These are phyloP conservation scores for Coemansia sp. DNA, from an alignment of 192 early-diverging fungal species.

Conservation along the genomic window DNA sequence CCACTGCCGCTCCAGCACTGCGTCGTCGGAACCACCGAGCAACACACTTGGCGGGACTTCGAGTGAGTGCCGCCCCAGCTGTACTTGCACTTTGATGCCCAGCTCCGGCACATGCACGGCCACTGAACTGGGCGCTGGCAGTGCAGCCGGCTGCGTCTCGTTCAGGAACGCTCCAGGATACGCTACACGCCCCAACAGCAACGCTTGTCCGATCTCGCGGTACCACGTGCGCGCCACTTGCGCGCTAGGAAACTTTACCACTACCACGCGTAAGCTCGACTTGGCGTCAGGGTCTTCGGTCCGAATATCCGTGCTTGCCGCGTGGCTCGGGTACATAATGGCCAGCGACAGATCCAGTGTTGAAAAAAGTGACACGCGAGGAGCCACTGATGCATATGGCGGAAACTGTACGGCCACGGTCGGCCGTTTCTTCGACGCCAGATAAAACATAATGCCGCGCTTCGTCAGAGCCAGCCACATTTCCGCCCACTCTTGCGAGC, in stretches of 20 bases:
- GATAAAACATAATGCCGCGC: conserved; percentile 41
- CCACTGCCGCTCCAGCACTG: conserved; percentile 28
- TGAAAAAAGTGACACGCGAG: conserved; percentile 53
- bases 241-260: conserved; percentile 47
- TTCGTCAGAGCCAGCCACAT: conserved; percentile 49
- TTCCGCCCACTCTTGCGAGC: conserved; percentile 46
- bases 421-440: conserved; percentile 26
- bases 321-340: conserved; percentile 36
- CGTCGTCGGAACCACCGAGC: conserved; percentile 22
- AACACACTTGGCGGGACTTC: conserved; percentile 22
- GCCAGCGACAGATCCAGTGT: conserved; percentile 51
- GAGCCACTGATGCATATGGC: conserved; percentile 24
- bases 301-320: conserved; percentile 6
- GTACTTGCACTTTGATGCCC: conserved; percentile 50
- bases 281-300: conserved; percentile 15
- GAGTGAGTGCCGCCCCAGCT: conserved; percentile 19
- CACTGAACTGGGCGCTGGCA: conserved; percentile 24
- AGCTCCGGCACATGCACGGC: conserved; percentile 47
- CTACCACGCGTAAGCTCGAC: conserved; percentile 20
- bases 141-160: conserved; percentile 23
- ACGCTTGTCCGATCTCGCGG: conserved; percentile 40
- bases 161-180: conserved; percentile 24
- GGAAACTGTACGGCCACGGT: conserved; percentile 29
- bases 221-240: conserved; percentile 45
- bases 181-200: conserved; percentile 27